These are phyloP conservation scores for Aspergillus intermedius DNA, from an alignment of 2,329 filamentous ascomycete species.

Conservation along the genomic window DNA sequence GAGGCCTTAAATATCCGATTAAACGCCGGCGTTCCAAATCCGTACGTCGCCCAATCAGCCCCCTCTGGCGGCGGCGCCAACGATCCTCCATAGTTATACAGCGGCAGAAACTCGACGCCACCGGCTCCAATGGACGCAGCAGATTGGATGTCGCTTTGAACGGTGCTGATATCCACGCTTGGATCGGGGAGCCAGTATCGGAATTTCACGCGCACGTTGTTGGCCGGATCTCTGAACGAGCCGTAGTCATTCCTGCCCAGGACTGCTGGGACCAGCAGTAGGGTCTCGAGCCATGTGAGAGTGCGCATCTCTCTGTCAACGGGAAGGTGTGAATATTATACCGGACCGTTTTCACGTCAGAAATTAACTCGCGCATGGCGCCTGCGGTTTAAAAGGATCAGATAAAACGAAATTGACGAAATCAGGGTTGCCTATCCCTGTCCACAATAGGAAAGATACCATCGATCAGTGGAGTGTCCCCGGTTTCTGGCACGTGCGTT, in stretches of 20 bases:
- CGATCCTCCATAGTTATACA: constrained; percentile 32
- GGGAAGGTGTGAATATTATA: neutral
- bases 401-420: too few species aligned
- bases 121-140: constrained; percentile 29
- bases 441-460: neutral
- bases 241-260: neutral
- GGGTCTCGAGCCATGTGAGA: neutral
- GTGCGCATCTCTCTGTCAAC: neutral
- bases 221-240: constrained; percentile 21
- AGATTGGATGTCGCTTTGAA: constrained; percentile 27
- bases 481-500: neutral
- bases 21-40: constrained; percentile 34
- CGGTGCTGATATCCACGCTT: constrained; percentile 20
- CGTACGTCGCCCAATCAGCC: constrained; percentile 34
- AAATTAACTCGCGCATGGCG: too few species aligned
- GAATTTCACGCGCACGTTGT: constrained; percentile 23
- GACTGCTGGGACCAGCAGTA: neutral
- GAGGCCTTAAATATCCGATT: constrained; percentile 20
- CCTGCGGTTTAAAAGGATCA: too few species aligned
- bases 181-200: constrained; percentile 39
- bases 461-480: neutral
- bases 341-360: neutral
- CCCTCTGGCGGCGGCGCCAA: constrained; percentile 6
- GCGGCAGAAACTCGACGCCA: constrained; percentile 35
- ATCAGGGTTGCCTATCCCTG: neutral